Evolutionary conservation across 768 basidiomycete species (phyloP), one percentile per base, ranked within the genome.

Genomic region (Podaxis rugospora): DNA sequence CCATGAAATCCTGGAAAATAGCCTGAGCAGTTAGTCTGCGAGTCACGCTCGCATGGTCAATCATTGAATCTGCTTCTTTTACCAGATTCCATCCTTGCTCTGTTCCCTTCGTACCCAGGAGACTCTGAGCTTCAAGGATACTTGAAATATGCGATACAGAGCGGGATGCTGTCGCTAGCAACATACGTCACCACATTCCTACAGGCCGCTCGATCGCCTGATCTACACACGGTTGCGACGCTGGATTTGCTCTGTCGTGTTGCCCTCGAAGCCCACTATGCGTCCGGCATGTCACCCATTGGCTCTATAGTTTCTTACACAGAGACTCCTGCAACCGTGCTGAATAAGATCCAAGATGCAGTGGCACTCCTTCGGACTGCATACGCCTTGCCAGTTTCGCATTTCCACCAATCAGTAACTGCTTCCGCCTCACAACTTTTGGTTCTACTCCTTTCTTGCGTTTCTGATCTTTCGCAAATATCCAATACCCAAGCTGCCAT

Each of bases 21-120:
- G 28, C 21, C 21, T 59, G 37, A 62, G 64, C 51, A 61, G 49
- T 61, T 28, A 18, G 54, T 59, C 39, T 49, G 10, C 1, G 35
- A 14, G 18, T 18, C 21, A 21, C 11, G 21, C 40, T 5, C n/a
- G 21, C 21, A 16, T 39, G 36, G 11, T n/a, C 52, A 23, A 11
- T 36, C 13, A 11, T 37, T 49, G 21, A 27, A 23, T 25, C 21
- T 23, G 0, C 37, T 37, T 37, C 25, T 54, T 13, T 42, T 40
- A 44, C 58, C 66, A 93, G 91, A 88, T 66, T 86, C 90, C 3
- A 81, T 92, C 10, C 76, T 93, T 49, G 73, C 81, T 6, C 77
- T 92, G 14, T 90, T 85, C 67, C 77, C 83, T 55, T 79, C 81
- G 51, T 88, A 89, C 66, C 87, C 88, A 23, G 89, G 84, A n/a